These are phyloP conservation scores for Coemansia sp. DNA, from an alignment of 371 early-diverging fungal species.

Conservation along the genomic window DNA sequence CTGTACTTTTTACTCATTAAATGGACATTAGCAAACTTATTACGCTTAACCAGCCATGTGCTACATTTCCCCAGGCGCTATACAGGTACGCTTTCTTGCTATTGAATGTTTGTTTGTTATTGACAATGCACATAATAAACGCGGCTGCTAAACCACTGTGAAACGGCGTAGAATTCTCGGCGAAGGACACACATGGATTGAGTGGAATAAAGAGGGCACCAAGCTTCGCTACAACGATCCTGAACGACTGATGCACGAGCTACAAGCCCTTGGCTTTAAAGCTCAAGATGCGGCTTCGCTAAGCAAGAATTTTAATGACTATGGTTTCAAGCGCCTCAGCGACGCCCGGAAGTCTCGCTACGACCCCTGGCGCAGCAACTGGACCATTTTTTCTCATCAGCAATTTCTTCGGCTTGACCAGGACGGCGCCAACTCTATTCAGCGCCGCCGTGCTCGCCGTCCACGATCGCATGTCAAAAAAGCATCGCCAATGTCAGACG, in stretches of 20 bases:
- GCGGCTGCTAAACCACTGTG: not conserved
- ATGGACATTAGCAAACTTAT: slow-evolving; percentile 48
- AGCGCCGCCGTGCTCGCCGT: slow-evolving; percentile 40
- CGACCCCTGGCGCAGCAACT: slow-evolving; percentile 31
- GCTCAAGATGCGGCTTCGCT: slow-evolving; percentile 50
- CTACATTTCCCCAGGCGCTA: slow-evolving; percentile 46
- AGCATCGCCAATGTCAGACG: slow-evolving; percentile 34
- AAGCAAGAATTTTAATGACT: slow-evolving; percentile 50
- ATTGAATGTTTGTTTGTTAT: not conserved
- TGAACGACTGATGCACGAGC: slow-evolving; percentile 46
- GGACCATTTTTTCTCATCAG: slow-evolving; percentile 42
- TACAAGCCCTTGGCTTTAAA: slow-evolving; percentile 47
- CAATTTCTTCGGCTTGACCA: slow-evolving; percentile 20
- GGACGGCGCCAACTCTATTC: slow-evolving; percentile 24
- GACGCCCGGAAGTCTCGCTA: slow-evolving; percentile 49
- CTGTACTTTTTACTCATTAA: not conserved
- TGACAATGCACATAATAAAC: too few species aligned
- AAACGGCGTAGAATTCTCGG: slow-evolving; percentile 18
- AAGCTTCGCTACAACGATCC: slow-evolving; percentile 48
- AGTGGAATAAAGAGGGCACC: slow-evolving; percentile 43
- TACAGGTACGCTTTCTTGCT: slow-evolving; percentile 12
- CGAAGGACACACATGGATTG: slow-evolving; percentile 45
- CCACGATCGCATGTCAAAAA: slow-evolving; percentile 29
- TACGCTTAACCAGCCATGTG: slow-evolving; percentile 35
- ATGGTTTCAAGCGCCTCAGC: slow-evolving; percentile 47